Evolutionary conservation across 2,329 filamentous ascomycete genomes (phyloP).

Genomic region (Myriosclerotinia scirpicola): DNA sequence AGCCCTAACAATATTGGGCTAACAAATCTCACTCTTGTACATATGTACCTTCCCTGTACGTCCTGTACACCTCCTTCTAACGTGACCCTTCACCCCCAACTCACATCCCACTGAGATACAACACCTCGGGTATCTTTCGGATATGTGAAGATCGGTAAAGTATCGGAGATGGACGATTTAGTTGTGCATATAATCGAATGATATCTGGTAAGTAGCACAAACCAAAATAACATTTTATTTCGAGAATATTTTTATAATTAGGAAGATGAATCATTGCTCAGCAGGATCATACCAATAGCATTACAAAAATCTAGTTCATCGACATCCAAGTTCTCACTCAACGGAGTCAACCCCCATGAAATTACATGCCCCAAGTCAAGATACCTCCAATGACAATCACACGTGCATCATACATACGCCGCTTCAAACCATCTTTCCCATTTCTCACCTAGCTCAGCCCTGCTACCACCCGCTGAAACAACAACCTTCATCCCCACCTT

Average conservation of each 20-base stretch:
- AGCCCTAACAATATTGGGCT: not conserved
- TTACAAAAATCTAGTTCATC: not conserved
- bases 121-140: slow-evolving; percentile 8
- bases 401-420: not conserved
- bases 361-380: too few species aligned
- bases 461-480: not conserved
- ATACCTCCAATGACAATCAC: not conserved
- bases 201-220: not conserved
- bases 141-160: slow-evolving; percentile 1
- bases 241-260: not conserved
- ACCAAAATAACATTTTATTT: not conserved
- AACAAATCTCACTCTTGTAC: not conserved
- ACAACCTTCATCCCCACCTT: not conserved
- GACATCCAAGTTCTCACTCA: not conserved
- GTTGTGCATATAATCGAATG: not conserved
- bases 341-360: not conserved
- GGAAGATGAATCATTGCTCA: not conserved
- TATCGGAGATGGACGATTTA: too few species aligned
- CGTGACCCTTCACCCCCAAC: not conserved
- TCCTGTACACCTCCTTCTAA: not conserved
- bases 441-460: slow-evolving; percentile 9
- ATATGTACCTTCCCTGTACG: not conserved
- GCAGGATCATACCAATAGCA: too few species aligned
- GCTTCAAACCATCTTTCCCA: not conserved
- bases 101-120: not conserved